Evolutionary conservation across 805 yeast genomes (phyloP).

Genomic region (Suhomyces emberorum): DNA sequence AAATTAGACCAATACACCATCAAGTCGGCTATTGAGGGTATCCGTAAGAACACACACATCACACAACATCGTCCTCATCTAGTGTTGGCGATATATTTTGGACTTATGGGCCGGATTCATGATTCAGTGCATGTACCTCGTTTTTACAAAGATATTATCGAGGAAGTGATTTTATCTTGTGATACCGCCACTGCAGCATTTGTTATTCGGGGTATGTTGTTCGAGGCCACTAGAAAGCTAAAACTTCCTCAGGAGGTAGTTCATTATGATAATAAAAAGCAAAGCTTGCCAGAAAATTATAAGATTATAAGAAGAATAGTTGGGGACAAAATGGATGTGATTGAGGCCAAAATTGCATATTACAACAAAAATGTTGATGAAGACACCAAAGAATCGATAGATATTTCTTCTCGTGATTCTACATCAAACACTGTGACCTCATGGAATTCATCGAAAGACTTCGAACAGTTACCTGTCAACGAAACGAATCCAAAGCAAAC

Average conservation of each 20-base stretch:
- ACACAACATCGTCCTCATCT: not conserved
- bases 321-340: constrained; percentile 4
- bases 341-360: constrained; percentile 6
- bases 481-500: no score
- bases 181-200: not conserved
- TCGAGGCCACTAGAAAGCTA: constrained; percentile 8
- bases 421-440: no score
- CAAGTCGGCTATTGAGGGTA: constrained; percentile 6
- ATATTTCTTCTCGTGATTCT: constrained; percentile 1
- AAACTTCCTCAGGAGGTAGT: constrained; percentile 7
- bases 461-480: no score
- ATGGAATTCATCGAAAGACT: no score
- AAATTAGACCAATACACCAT: constrained; percentile 6
- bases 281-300: constrained; percentile 7
- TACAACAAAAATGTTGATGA: not conserved
- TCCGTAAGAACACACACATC: constrained; percentile 5
- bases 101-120: not conserved
- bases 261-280: constrained; percentile 4
- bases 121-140: not conserved
- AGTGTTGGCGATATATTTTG: constrained; percentile 6
- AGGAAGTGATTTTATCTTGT: constrained; percentile 2
- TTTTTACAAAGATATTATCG: constrained; percentile 8
- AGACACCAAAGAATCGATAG: constrained; percentile 1
- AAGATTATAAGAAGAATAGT: constrained; percentile 7
- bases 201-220: constrained; percentile 8